Evolutionary conservation across 345 rosid genomes (phyloP).

Genomic region (Microcos paniculata): DNA sequence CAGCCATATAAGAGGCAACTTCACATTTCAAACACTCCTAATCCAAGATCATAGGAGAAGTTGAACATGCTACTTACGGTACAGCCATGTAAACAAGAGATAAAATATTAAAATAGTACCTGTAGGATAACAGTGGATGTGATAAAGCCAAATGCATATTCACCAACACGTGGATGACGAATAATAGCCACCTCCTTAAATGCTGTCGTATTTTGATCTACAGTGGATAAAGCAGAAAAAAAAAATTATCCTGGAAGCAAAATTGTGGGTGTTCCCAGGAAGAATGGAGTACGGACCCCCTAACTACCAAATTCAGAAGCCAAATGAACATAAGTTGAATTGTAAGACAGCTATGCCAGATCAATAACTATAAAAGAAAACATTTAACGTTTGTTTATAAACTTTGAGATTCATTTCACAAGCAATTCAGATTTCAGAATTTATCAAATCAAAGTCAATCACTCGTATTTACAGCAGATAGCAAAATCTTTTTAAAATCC

Average conservation of each 20-base stretch:
- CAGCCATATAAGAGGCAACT: background rate
- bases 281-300: background rate
- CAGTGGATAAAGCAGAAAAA: slow-evolving; percentile 13
- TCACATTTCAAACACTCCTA: background rate
- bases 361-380: too few species aligned
- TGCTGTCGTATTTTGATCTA: slow-evolving; percentile 94
- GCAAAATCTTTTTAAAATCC: background rate
- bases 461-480: background rate
- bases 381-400: too few species aligned
- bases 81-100: background rate
- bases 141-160: slow-evolving; percentile 94
- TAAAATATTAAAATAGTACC: slow-evolving; percentile 34
- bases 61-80: background rate
- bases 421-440: too few species aligned
- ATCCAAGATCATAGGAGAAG: background rate
- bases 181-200: slow-evolving; percentile 96
- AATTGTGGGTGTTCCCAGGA: background rate
- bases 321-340: background rate
- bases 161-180: slow-evolving; percentile 91
- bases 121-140: slow-evolving; percentile 86
- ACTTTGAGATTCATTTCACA: too few species aligned
- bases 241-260: slow-evolving; percentile 5
- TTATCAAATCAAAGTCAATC: background rate
- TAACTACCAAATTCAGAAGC: background rate
- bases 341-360: background rate